Base-by-base conservation (phyloP, 2,329 filamentous ascomycete genomes). In the Escovopsis sp. region DNA sequence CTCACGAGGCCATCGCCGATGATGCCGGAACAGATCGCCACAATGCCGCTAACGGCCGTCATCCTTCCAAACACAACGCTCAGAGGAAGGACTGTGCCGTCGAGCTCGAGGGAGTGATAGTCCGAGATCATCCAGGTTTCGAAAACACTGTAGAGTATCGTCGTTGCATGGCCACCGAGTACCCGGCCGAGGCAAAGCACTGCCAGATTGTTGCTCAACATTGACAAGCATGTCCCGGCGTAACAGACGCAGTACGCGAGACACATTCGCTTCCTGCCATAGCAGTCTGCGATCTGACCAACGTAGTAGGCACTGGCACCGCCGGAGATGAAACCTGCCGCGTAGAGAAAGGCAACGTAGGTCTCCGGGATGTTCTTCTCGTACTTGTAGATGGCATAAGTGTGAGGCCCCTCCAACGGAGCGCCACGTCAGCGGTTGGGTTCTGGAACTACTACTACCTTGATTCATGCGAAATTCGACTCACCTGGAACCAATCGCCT, bases 51-150 rank as follows among this genome's bases (percentile, higher is more conserved):
- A 45, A 73, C 50, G 3, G 65, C 68, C 4, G 68, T 67, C 59
- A 72, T 68, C 26, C 64, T 59, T 4, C 69, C 71, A 53, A 74
- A 76, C 19, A 77, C 65, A 28, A 60, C 57, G 42, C 67, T 66
- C 28, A 79, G 59, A 35, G 64, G 64, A 7, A 60, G 55, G 8
- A 62, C 60, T 7, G 55, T 50, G 10, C 45, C 56, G n/a, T 66
- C 57, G 6, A 74, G 51, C n/a, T 63, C 63, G 36, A 64, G 58
- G 23, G 60, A 55, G 45, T 72, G 65, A 47, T 68, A 77, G 50
- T 78, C 73, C 38, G 70, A 65, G 26, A 77, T 69, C 62, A 78
- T 69, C 73, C 73, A 77, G 38, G 70, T 68, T 49, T 78, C 73
- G 47, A 78, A 77, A 9, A 70, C 70, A 39, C 65, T 73, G 58